These are phyloP conservation scores for Scopulariopsis brevicaulis DNA, from an alignment of 2,329 filamentous ascomycete genomes.

Conservation along the genomic window DNA sequence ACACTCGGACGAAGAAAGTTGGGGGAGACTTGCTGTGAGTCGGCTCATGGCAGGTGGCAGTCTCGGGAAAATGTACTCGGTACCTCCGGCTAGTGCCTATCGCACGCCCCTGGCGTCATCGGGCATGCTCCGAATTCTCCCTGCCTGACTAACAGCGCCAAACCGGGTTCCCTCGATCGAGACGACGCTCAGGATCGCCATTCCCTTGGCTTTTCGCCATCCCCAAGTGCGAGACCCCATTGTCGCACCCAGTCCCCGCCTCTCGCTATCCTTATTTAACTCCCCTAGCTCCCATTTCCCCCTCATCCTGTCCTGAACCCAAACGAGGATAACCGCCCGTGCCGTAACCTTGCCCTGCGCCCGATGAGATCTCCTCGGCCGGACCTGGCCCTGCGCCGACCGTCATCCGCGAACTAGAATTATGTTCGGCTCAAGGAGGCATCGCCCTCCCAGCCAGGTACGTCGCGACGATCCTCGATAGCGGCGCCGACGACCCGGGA, in stretches of 20 bases:
- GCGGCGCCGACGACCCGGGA: not conserved
- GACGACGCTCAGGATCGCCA: not conserved
- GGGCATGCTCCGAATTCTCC: not conserved
- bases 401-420: not conserved
- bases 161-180: not conserved
- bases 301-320: not conserved
- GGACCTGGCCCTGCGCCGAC: slow-evolving; percentile 1
- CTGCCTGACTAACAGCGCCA: not conserved
- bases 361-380: not conserved
- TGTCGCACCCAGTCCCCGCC: not conserved
- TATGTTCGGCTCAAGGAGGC: slow-evolving; percentile 2
- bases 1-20: too few species aligned
- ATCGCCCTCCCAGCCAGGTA: slow-evolving; percentile 4
- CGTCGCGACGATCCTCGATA: not conserved
- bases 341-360: not conserved
- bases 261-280: not conserved
- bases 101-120: not conserved
- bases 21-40: not conserved
- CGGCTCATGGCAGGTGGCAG: not conserved
- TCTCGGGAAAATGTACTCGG: not conserved
- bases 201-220: not conserved
- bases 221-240: not conserved
- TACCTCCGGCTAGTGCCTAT: not conserved
- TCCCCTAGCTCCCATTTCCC: not conserved
- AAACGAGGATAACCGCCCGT: not conserved